These are phyloP conservation scores for Pichia kudriavzevii DNA, from an alignment of 1,139 yeast genomes.

Conservation along the genomic window DNA sequence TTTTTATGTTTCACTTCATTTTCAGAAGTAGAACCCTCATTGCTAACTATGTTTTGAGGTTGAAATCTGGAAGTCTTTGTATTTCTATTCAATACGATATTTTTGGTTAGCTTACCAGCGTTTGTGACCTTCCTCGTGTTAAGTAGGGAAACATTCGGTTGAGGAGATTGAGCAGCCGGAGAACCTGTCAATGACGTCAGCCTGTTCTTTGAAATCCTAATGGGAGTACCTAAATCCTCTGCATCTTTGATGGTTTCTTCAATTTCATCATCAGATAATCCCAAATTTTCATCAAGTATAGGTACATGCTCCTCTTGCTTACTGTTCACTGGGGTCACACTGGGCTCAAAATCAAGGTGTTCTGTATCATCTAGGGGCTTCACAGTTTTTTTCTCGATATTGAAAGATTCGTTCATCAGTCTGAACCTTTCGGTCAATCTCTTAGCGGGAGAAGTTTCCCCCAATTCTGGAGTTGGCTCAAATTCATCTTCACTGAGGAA, in stretches of 20 bases:
- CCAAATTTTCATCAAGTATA: conserved; percentile 1
- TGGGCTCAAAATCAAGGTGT: neutral
- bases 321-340: neutral
- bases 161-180: conserved; percentile 8
- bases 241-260: conserved; percentile 25
- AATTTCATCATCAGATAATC: conserved; percentile 11
- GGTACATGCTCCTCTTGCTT: neutral
- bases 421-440: conserved; percentile 16
- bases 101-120: conserved; percentile 32
- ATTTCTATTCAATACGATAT: conserved; percentile 36
- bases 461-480: conserved; percentile 17
- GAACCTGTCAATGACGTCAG: conserved; percentile 18
- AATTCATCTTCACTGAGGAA: conserved; percentile 41
- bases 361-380: neutral
- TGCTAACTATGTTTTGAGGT: conserved; percentile 14
- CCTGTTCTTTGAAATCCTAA: conserved; percentile 16
- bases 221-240: conserved; percentile 24
- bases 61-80: conserved; percentile 18
- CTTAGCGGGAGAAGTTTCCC: conserved; percentile 17
- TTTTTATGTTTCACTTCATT: conserved; percentile 3
- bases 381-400: neutral
- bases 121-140: conserved; percentile 2
- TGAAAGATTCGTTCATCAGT: conserved; percentile 9
- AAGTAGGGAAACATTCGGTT: neutral
- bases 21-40: too few species aligned